phyloP scores from a whole-genome alignment of 306 rosid genomes.

The Abrus pulchellus region DNA sequence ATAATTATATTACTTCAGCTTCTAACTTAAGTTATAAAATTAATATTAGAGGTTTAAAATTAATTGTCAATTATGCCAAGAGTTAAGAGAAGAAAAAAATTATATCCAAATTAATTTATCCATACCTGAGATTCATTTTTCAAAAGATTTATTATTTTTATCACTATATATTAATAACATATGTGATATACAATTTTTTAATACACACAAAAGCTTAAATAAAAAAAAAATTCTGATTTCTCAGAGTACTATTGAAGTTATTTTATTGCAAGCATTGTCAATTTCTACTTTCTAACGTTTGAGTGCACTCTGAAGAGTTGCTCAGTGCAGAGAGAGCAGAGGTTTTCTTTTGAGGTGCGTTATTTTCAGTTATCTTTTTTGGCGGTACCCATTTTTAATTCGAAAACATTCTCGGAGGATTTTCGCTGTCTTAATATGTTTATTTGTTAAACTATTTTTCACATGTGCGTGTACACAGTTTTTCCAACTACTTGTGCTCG shows the following conservation, averaged over 20 bases:
- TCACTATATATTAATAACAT: too few relatives aligned
- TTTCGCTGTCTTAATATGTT: background rate
- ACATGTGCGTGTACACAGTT: background rate
- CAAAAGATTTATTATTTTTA: too few relatives aligned
- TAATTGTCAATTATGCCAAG: background rate
- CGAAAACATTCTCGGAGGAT: background rate
- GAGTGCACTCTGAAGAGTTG: conserved; percentile 12
- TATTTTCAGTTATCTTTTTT: conserved; percentile 13
- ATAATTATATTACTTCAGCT: too few relatives aligned
- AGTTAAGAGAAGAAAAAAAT: background rate
- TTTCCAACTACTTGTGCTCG: background rate
- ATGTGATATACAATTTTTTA: too few relatives aligned
- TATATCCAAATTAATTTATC: too few relatives aligned
- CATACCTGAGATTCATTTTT: too few relatives aligned
- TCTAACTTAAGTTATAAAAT: background rate
- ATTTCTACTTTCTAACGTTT: background rate
- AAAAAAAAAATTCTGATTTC: too few relatives aligned
- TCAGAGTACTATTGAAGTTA: too few relatives aligned
- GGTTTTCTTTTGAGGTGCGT: conserved; percentile 35
- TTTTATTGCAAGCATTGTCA: background rate
- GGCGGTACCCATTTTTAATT: background rate
- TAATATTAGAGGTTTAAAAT: background rate
- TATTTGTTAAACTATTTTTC: conserved; percentile 22
- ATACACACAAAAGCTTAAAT: too few relatives aligned
- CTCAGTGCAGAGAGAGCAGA: background rate